Percentiles rank a stretch among this genome's conserved stretches.
Evolutionary conservation across 495 filamentous ascomycete genomes (phyloP).

Genomic region (Pyrenopolyporus hunteri): DNA sequence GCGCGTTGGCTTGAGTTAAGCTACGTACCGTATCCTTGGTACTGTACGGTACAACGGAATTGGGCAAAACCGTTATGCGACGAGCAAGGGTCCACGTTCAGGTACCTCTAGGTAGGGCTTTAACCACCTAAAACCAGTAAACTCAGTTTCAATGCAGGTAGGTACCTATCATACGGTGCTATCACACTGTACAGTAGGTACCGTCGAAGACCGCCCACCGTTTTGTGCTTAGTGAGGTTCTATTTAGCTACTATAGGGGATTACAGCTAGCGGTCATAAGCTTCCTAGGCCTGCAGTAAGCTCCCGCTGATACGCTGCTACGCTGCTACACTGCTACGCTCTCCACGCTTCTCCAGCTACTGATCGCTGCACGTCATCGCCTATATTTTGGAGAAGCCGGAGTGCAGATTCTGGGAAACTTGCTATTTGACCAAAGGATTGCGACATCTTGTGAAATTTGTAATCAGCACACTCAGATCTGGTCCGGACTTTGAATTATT

Average conservation of each 20-base stretch:
- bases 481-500: slow-evolving; percentile 26
- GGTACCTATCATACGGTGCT: too few relatives aligned
- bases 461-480: slow-evolving; percentile 26
- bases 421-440: slow-evolving; percentile 28
- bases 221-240: too few relatives aligned
- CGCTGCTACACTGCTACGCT: not conserved
- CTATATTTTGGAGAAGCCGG: not conserved
- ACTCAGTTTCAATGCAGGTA: too few relatives aligned
- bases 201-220: too few relatives aligned
- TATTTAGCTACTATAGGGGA: too few relatives aligned
- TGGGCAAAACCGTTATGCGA: not conserved
- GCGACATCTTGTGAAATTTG: slow-evolving; percentile 36
- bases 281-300: too few relatives aligned
- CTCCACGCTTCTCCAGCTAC: slow-evolving; percentile 7
- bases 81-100: too few relatives aligned
- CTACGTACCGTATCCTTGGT: too few relatives aligned
- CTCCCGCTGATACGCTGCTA: not conserved
- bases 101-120: too few relatives aligned
- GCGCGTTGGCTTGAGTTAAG: not conserved
- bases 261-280: slow-evolving; percentile 1
- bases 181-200: not conserved
- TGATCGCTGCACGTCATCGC: slow-evolving; percentile 29
- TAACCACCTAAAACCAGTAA: too few relatives aligned
- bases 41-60: not conserved
- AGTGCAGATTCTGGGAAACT: not conserved